Evolutionary conservation across 169 alveolate genomes (phyloP).

Genomic region (Besnoitia besnoiti): DNA sequence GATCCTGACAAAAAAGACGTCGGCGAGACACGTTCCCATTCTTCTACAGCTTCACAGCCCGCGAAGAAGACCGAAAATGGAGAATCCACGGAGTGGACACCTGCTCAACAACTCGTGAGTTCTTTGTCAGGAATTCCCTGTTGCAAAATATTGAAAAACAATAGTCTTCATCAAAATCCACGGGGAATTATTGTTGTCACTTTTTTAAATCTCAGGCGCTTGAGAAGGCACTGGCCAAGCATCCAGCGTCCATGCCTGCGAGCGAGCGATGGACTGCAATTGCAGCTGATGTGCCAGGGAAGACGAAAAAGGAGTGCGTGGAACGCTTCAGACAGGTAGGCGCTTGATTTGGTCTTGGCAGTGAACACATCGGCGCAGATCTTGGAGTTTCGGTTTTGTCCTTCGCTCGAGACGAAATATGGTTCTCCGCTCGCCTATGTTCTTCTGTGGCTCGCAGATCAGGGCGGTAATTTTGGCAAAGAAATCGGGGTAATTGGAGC

Average conservation of each 20-base stretch:
- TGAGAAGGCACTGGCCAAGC: constrained; percentile 79
- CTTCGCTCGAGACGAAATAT: too few relatives aligned
- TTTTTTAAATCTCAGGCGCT: constrained; percentile 50
- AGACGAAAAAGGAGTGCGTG: constrained; percentile 71
- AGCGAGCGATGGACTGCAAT: constrained; percentile 82
- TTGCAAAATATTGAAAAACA: background rate
- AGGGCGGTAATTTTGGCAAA: constrained; percentile 58
- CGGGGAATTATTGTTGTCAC: background rate
- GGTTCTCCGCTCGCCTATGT: too few relatives aligned
- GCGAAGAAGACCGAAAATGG: background rate
- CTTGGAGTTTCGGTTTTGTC: too few relatives aligned
- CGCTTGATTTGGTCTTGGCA: too few relatives aligned
- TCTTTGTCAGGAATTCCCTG: background rate
- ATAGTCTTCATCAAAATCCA: background rate
- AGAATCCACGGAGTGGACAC: background rate
- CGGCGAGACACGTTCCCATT: constrained; percentile 14
- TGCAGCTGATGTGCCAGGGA: constrained; percentile 75
- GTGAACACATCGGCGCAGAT: too few relatives aligned
- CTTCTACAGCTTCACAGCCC: background rate
- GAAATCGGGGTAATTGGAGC: constrained; percentile 10
- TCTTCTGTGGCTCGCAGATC: constrained; percentile 51
- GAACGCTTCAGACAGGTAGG: constrained; percentile 73
- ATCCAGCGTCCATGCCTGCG: constrained; percentile 76
- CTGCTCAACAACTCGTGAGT: background rate
- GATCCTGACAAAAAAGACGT: constrained; percentile 62